Evolutionary conservation across 2,329 filamentous ascomycete species (phyloP), one percentile per base, ranked within the genome.

Genomic region (Paecilomyces niveus): DNA sequence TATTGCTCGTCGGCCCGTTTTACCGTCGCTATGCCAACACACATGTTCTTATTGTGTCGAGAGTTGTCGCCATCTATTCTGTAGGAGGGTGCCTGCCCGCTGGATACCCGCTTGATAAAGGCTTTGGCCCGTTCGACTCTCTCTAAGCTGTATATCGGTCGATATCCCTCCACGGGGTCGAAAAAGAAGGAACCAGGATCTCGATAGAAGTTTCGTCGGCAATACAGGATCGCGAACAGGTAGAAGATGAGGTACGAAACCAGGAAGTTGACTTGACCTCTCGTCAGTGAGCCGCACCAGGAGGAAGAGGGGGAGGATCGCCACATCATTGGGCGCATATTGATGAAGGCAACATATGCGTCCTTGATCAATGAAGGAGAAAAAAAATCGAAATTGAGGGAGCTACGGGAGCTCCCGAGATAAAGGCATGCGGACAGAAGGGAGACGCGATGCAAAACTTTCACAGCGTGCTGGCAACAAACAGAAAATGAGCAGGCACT

Each of bases 11-110:
- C 68, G 7, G 74, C 67, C 8, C 77, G 70, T 54, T 73, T 75
- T 45, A 78, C 72, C 3, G 76, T 76, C 24, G 78, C 73, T 56
- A 80, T 73, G 11, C 76, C 77, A 2, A 80, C 66, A 55, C 78
- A 81, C 22, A 80, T 59, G 53, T 57, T 54, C 21, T 57, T 61
- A 52, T 60, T 54, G 2, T 56, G 18, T 50, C 45, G 6, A 26
- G 61, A 53, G 0, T n/a, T 18, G 9, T 18, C 35, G 35, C 13
- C 13, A 52, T 52, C 13, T 13, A 5, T 13, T 52, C 21, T 29
- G 26, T 7, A 21, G 3, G 50, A 13, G 10, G 50, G 5, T 52
- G 13, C 24, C 21, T 24, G 26, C 50, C 15, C 50, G 11, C 13
- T 15, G 24, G 50, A 52, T n/a, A 29, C 10, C 10, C 7, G 22